Base-by-base conservation (phyloP, 1,284 basidiomycete species). In the Erythrobasidium hasegawianum region DNA sequence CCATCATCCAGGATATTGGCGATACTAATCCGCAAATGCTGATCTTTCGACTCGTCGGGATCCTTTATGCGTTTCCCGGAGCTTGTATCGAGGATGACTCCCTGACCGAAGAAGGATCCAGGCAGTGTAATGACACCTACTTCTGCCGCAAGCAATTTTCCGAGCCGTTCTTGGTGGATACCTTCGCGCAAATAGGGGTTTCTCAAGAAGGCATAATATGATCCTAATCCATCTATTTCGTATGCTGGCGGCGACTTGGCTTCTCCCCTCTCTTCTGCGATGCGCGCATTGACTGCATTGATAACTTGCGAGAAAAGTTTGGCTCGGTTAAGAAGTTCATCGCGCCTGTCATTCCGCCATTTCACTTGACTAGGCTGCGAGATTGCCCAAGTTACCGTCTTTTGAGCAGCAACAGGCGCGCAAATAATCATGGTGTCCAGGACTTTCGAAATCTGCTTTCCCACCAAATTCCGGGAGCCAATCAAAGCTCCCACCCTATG, bases 351-450 rank as follows among this genome's bases (percentile, higher is more conserved):
- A 16, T 75, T 75, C 41, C 92, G 81, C 74, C 84, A 68, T 56
- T 54, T 33, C 71, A 67, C 11, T 29, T 29, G 27, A 2, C 67
- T 26, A 14, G 57, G 59, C 2, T 52, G 64, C 2, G 61, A 58
- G 18, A 74, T 60, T 0, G 73, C 69, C 70, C 72, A 72, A 0
- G 82, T 81, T 9, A 90, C 80, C 0, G 86, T 87, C 10, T 84
- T 75, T 74, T 91, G 89, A 5, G 86, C 81, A 1, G 86, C 81
- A 2, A 86, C 82, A 14, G 88, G 86, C 0, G 89, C 81, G 72
- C 89, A 90, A 65, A 91, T 88, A 70, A 83, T 82, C 57, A 91
- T 80, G 71, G 86, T 88, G 77, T 94, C 91, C 13, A 89, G 81
- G 14, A 87, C 81, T 11, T 84, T 89, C 47, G 80, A 80, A 39